These are phyloP conservation scores for Ustilago loliicola DNA, from an alignment of 1,284 basidiomycete genomes.

Conservation along the genomic window DNA sequence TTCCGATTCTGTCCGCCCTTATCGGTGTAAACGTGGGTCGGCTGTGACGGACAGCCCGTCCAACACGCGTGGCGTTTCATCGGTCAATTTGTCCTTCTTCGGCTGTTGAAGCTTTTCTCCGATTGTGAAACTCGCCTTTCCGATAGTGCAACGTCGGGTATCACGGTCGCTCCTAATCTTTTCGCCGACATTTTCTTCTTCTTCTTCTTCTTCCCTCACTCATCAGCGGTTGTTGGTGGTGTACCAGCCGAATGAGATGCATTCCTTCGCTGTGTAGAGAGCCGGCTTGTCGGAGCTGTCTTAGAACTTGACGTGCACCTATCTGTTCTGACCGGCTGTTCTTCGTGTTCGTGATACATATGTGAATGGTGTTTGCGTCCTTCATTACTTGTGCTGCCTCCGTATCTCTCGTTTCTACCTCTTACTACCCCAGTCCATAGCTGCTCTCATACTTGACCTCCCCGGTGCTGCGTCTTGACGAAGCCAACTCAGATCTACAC, in stretches of 20 bases:
- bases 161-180: conserved; percentile 22
- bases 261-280: not conserved
- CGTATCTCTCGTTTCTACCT: not conserved
- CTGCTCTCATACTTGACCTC: not conserved
- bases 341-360: not conserved
- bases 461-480: not conserved
- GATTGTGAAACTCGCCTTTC: conserved; percentile 6
- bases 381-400: not conserved
- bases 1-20: conserved; percentile 8
- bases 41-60: conserved; percentile 15
- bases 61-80: not conserved
- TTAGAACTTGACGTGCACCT: not conserved
- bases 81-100: conserved; percentile 5
- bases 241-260: not conserved
- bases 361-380: not conserved
- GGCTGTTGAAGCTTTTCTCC: conserved; percentile 21
- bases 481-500: not conserved
- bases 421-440: not conserved
- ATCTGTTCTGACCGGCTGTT: not conserved
- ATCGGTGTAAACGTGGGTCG: not conserved
- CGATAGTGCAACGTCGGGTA: conserved; percentile 24
- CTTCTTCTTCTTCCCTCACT: not conserved
- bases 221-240: not conserved
- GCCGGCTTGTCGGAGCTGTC: conserved; percentile 21
- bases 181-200: conserved; percentile 5